Evolutionary conservation across 2,329 filamentous ascomycete species (phyloP).

Genomic region (Paecilomyces formosus): DNA sequence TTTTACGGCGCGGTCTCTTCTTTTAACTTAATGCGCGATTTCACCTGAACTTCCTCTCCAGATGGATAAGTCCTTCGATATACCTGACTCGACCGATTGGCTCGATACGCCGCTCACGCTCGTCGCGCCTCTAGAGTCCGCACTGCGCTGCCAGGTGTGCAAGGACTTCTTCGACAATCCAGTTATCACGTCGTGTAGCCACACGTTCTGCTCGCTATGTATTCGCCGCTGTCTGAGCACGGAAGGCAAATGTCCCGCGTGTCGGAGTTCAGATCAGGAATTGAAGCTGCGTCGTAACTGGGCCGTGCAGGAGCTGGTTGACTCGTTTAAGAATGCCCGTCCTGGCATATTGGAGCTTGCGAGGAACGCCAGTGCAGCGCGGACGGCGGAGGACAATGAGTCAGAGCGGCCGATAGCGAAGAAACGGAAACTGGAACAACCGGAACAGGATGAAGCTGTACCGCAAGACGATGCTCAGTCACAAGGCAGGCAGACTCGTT

Average conservation of each 20-base stretch:
- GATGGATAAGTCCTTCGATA: constrained; percentile 31
- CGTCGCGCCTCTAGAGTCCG: constrained; percentile 59
- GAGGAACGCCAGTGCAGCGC: constrained; percentile 42
- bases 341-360: constrained; percentile 59
- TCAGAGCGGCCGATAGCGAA: constrained; percentile 19
- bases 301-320: constrained; percentile 76
- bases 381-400: constrained; percentile 40
- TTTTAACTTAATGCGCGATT: background rate
- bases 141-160: constrained; percentile 91
- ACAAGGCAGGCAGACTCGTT: constrained; percentile 28
- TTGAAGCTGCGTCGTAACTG: constrained; percentile 78
- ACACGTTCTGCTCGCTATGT: constrained; percentile 95
- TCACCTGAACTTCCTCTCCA: background rate
- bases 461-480: constrained; percentile 19
- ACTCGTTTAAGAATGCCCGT: constrained; percentile 64
- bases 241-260: constrained; percentile 83
- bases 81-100: constrained; percentile 43
- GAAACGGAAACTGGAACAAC: constrained; percentile 25
- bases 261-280: constrained; percentile 71
- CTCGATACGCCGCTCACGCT: constrained; percentile 37
- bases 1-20: background rate
- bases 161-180: constrained; percentile 95
- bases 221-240: constrained; percentile 77
- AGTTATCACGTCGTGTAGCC: constrained; percentile 88
- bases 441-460: constrained; percentile 28